Conservation (phyloP, 2,329 filamentous ascomycete species). For the Dothistroma pini region DNA sequence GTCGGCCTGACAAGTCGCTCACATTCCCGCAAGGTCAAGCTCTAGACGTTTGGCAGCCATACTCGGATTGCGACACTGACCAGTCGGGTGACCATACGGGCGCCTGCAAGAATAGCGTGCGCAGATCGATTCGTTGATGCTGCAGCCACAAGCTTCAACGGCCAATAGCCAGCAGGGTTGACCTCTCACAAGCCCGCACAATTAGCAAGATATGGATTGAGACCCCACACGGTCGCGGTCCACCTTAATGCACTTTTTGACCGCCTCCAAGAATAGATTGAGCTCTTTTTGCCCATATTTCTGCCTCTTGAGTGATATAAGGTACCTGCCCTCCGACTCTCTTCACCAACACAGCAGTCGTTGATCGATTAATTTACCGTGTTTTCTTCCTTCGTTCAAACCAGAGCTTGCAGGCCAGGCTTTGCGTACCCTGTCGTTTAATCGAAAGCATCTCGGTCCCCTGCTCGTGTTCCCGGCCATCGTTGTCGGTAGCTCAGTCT, state of each 20-base stretch:
- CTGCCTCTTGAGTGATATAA: constrained; percentile 45
- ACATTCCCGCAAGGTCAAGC: constrained; percentile 13
- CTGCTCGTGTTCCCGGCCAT: constrained; percentile 32
- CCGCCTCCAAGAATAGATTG: constrained; percentile 48
- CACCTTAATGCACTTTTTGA: constrained; percentile 16
- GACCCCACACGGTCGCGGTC: constrained; percentile 21
- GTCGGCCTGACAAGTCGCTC: constrained; percentile 5
- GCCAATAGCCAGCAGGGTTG: constrained; percentile 24
- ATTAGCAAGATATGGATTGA: constrained; percentile 25
- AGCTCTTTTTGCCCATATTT: constrained; percentile 38
- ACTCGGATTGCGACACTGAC: constrained; percentile 20
- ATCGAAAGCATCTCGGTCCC: constrained; percentile 34
- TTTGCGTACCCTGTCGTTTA: constrained; percentile 43
- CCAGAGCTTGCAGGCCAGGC: constrained; percentile 48
- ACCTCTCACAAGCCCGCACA: constrained; percentile 22
- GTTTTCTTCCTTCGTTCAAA: constrained; percentile 37
- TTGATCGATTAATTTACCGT: constrained; percentile 48
- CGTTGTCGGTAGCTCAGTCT: constrained; percentile 30
- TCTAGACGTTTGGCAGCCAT: constrained; percentile 16
- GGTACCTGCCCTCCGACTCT: constrained; percentile 39
- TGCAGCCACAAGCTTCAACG: constrained; percentile 26
- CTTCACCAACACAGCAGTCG: constrained; percentile 37
- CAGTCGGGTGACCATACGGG: constrained; percentile 22
- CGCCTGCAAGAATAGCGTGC: constrained; percentile 25
- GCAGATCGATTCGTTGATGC: constrained; percentile 23